A percentile compares a stretch with the other conserved stretches of the same genome.
Conservation (phyloP, 305 asterid genomes). For the Rubia occidens region DNA sequence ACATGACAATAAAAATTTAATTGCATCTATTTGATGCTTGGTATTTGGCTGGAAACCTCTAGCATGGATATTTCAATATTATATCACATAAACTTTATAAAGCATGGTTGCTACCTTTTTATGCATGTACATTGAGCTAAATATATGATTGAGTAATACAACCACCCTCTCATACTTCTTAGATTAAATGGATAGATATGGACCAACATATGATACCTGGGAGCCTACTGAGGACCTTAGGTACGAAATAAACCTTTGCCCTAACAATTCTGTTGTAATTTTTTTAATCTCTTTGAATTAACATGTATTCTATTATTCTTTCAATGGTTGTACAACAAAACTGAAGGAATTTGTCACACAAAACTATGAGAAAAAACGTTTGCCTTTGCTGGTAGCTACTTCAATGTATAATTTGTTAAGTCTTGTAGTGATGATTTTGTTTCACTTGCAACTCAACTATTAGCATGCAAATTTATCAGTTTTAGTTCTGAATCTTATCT, state of each 20-base stretch:
- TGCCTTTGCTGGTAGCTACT: slow-evolving; percentile 61
- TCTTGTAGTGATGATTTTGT: too few relatives aligned
- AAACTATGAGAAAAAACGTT: slow-evolving; percentile 32
- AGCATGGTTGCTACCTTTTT: background rate
- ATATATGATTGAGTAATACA: background rate
- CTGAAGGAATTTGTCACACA: slow-evolving; percentile 44
- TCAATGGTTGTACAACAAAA: slow-evolving; percentile 54
- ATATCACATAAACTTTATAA: too few relatives aligned
- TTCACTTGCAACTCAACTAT: background rate
- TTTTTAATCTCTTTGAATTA: background rate
- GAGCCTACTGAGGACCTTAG: too few relatives aligned
- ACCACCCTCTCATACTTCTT: background rate
- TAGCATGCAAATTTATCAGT: too few relatives aligned
- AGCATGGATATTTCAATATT: too few relatives aligned
- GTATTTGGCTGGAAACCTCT: background rate
- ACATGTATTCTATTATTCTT: slow-evolving; percentile 3
- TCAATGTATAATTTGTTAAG: too few relatives aligned
- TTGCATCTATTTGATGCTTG: too few relatives aligned
- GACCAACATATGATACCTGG: too few relatives aligned
- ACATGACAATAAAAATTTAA: background rate
- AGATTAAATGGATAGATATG: slow-evolving; percentile 28
- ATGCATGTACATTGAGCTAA: background rate
- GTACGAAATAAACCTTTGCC: too few relatives aligned
- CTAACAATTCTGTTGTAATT: too few relatives aligned
- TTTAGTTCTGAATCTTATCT: slow-evolving; percentile 19